A percentile compares a stretch with the other conserved stretches of the same genome.
Conservation (phyloP, 176 grass and related monocot species). For the Urochloa ruziziensis region DNA sequence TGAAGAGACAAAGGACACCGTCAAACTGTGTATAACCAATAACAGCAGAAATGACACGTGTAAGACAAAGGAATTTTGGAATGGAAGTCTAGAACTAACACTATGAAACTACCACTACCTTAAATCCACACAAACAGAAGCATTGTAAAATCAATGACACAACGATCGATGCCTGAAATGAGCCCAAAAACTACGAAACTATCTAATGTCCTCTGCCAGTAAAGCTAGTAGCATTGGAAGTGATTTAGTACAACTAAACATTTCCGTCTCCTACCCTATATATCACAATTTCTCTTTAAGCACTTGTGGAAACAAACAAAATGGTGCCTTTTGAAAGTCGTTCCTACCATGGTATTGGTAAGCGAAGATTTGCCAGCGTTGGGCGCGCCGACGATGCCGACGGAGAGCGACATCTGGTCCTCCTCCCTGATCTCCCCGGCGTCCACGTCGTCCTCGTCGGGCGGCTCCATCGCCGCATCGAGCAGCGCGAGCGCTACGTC, state of each 20-base stretch:
- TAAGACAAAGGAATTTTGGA: not conserved
- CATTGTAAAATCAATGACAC: not conserved
- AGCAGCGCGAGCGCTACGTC: conserved; percentile 75
- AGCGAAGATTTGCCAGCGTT: conserved; percentile 92
- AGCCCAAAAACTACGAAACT: not conserved
- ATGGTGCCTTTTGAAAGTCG: not conserved
- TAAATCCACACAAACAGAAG: not conserved
- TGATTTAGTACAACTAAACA: not conserved
- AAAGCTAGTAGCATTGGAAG: not conserved
- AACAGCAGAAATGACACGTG: no score
- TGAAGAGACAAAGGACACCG: no score
- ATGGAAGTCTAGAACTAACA: not conserved
- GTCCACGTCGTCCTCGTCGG: conserved; percentile 57
- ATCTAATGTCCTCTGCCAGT: not conserved
- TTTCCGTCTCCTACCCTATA: not conserved
- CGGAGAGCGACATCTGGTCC: conserved; percentile 87
- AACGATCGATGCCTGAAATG: no score
- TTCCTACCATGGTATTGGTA: conserved; percentile 76
- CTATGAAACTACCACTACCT: no score
- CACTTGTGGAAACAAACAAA: not conserved
- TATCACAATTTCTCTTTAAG: not conserved
- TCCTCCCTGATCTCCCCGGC: conserved; percentile 74
- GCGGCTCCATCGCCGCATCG: conserved; percentile 69
- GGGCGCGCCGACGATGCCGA: conserved; percentile 83
- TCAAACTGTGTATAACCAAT: no score